Evolutionary conservation across 306 rosid species (phyloP).

Genomic region (Purshia tridentata): DNA sequence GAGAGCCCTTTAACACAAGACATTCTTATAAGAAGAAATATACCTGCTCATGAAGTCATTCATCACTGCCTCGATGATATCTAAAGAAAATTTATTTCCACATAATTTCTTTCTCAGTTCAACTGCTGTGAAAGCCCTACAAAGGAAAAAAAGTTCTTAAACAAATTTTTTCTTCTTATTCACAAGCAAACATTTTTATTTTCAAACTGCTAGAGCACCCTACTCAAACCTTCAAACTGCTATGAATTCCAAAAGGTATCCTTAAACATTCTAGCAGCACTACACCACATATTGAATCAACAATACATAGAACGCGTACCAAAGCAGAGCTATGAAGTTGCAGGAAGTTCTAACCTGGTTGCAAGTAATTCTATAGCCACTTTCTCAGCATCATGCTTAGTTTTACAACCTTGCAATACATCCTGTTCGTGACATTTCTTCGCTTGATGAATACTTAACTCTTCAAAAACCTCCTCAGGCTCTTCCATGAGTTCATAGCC

Average conservation of each 20-base stretch:
- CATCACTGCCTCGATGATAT: slow-evolving; percentile 57
- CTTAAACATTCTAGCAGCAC: background rate
- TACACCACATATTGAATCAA: background rate
- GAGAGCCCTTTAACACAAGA: background rate
- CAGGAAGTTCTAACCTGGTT: slow-evolving; percentile 46
- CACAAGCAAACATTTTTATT: slow-evolving; percentile 1
- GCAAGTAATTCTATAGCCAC: slow-evolving; percentile 70
- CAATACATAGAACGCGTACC: background rate
- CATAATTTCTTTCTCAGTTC: slow-evolving; percentile 73
- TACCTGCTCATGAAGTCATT: slow-evolving; percentile 66
- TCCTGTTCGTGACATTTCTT: slow-evolving; percentile 35
- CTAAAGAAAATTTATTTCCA: slow-evolving; percentile 51
- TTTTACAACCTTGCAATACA: slow-evolving; percentile 30
- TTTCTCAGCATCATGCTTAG: slow-evolving; percentile 54
- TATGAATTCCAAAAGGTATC: background rate
- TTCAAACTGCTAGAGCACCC: background rate
- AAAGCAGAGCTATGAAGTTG: background rate
- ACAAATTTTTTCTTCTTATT: background rate
- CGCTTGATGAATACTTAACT: slow-evolving; percentile 32
- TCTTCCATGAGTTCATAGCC: slow-evolving; percentile 47
- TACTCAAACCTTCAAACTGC: background rate
- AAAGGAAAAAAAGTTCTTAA: slow-evolving; percentile 18
- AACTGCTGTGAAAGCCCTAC: slow-evolving; percentile 77
- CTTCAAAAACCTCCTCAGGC: slow-evolving; percentile 40
- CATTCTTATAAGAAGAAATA: slow-evolving; percentile 26